These are phyloP conservation scores for Acacia crassicarpa DNA, from an alignment of 306 rosid species.

Conservation along the genomic window DNA sequence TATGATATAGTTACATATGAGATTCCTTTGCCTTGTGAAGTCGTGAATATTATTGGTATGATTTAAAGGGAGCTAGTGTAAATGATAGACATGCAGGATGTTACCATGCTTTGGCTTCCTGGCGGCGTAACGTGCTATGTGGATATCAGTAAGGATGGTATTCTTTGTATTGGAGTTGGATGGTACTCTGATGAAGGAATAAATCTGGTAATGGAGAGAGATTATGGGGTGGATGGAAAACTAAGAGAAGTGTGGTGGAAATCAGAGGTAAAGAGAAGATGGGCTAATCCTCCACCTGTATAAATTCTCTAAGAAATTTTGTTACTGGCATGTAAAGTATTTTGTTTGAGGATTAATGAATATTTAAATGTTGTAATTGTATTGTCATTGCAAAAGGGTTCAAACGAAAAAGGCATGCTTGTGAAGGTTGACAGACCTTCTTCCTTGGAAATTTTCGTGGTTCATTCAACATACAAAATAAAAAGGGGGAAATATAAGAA, in stretches of 20 bases:
- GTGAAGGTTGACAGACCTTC: not conserved
- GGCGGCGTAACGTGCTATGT: constrained; percentile 86
- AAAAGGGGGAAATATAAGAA: too few relatives aligned
- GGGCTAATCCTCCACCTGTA: constrained; percentile 55
- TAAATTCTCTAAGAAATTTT: constrained; percentile 29
- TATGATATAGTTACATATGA: too few relatives aligned
- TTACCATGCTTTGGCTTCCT: constrained; percentile 84
- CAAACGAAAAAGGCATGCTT: not conserved
- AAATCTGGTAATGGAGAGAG: constrained; percentile 95
- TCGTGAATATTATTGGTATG: too few relatives aligned
- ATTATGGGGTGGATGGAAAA: constrained; percentile 87
- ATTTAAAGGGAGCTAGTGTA: too few relatives aligned
- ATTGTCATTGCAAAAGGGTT: not conserved
- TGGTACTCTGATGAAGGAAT: constrained; percentile 97
- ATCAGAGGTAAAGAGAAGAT: constrained; percentile 80
- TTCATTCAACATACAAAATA: not conserved
- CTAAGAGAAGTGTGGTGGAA: constrained; percentile 81
- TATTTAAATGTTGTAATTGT: constrained; percentile 9
- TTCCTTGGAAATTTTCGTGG: not conserved
- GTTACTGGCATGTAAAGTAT: constrained; percentile 31
- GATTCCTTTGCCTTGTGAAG: too few relatives aligned
- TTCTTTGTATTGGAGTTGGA: constrained; percentile 89
- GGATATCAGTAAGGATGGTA: constrained; percentile 71
- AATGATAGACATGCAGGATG: constrained; percentile 72
- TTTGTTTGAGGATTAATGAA: constrained; percentile 8